Percentiles rank a stretch among this genome's conserved stretches.
These are phyloP conservation scores for Irpex sp. DNA, from an alignment of 1,284 basidiomycete species.

Conservation along the genomic window DNA sequence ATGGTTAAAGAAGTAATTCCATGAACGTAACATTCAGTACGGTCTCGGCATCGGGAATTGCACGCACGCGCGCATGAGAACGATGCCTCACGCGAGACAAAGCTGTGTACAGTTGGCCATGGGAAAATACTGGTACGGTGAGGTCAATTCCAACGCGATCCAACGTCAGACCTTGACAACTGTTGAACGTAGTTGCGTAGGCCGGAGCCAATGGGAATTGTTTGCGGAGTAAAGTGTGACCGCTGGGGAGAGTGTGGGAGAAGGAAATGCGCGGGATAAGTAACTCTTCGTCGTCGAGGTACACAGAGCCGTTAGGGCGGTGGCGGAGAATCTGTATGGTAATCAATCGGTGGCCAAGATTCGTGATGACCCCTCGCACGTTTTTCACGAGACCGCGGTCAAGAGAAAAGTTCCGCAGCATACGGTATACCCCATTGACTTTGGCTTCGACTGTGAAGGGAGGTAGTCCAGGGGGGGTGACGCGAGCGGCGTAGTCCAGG, in stretches of 20 bases:
- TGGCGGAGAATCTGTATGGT: no score
- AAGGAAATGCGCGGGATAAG: no score
- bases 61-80: no score
- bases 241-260: conserved; percentile 10
- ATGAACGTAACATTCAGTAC: no score
- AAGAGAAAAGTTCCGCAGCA: conserved; percentile 37
- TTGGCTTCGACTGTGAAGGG: conserved; percentile 29
- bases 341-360: conserved; percentile 26
- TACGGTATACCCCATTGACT: conserved; percentile 30
- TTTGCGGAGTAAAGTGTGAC: conserved; percentile 31
- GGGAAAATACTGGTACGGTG: conserved; percentile 33
- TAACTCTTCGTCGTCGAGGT: no score
- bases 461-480: conserved; percentile 29
- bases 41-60: no score
- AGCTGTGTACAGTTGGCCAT: conserved; percentile 43
- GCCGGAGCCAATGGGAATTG: conserved; percentile 40
- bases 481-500: conserved; percentile 25
- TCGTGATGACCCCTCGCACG: conserved; percentile 29
- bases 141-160: conserved; percentile 35
- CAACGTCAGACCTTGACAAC: conserved; percentile 39
- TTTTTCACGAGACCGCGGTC: conserved; percentile 39
- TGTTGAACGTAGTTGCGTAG: conserved; percentile 41
- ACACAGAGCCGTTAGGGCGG: no score
- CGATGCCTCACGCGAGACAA: conserved; percentile 34
- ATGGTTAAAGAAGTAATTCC: no score